Evolutionary conservation across 2,329 filamentous ascomycete genomes (phyloP).

Genomic region (Diaporthe nobilis): DNA sequence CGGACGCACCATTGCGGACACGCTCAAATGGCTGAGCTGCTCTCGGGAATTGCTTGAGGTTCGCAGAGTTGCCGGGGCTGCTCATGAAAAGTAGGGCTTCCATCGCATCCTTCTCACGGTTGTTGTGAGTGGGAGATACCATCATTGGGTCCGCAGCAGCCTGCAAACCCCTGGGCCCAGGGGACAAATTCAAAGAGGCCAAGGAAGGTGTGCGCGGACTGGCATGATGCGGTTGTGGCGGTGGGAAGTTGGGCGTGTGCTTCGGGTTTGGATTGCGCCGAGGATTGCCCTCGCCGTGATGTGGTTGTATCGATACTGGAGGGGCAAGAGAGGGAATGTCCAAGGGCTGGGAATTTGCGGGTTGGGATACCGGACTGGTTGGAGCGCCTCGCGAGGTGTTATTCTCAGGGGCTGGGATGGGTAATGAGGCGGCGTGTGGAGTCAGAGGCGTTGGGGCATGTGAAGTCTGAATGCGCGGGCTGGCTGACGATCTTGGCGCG

Average conservation of each 20-base stretch:
- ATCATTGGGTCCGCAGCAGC: constrained; percentile 67
- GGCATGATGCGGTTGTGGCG: constrained; percentile 58
- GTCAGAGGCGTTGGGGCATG: constrained; percentile 47
- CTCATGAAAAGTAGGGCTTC: constrained; percentile 87
- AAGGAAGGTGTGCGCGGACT: constrained; percentile 54
- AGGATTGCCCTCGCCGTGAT: constrained; percentile 57
- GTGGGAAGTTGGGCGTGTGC: constrained; percentile 65
- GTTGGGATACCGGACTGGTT: constrained; percentile 52
- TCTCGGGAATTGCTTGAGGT: constrained; percentile 69
- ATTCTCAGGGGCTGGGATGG: constrained; percentile 36
- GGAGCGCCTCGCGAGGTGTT: constrained; percentile 43
- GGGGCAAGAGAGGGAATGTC: constrained; percentile 59
- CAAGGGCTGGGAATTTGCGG: constrained; percentile 11
- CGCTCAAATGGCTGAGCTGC: constrained; percentile 55
- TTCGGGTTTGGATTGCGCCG: constrained; percentile 66
- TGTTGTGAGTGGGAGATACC: constrained; percentile 77
- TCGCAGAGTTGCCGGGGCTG: constrained; percentile 79
- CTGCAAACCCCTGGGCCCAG: constrained; percentile 51
- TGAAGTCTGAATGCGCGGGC: constrained; percentile 60
- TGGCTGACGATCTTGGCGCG: constrained; percentile 66
- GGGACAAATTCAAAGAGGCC: constrained; percentile 56
- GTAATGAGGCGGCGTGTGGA: constrained; percentile 48
- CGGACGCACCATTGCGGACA: constrained; percentile 51
- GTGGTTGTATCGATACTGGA: constrained; percentile 68
- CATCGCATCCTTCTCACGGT: constrained; percentile 84